Percentiles rank a stretch among this genome's conserved stretches.
Evolutionary conservation across 75 land plant species (phyloP).

Genomic region (Cunninghamia lanceolata): DNA sequence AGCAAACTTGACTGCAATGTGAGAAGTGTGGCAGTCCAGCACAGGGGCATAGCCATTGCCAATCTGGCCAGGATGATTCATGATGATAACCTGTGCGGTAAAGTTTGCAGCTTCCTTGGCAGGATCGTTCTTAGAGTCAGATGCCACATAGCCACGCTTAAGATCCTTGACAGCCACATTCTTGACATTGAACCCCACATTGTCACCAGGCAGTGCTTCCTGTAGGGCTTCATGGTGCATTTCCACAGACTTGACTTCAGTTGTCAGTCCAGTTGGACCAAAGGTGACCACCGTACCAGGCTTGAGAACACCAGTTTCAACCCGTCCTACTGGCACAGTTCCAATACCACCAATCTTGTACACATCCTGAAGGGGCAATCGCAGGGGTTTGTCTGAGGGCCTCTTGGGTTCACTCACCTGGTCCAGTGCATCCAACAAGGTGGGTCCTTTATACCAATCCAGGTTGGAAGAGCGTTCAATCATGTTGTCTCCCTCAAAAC

Average conservation of each 20-base stretch:
- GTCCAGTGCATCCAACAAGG: slow-evolving; percentile 48
- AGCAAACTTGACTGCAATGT: slow-evolving; percentile 57
- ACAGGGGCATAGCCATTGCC: slow-evolving; percentile 59
- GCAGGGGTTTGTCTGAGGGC: slow-evolving; percentile 52
- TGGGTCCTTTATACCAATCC: slow-evolving; percentile 57
- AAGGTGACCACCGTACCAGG: slow-evolving; percentile 53
- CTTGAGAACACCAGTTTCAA: slow-evolving; percentile 50
- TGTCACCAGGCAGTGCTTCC: slow-evolving; percentile 55
- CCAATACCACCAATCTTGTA: slow-evolving; percentile 66
- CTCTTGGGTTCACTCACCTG: slow-evolving; percentile 43
- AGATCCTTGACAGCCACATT: slow-evolving; percentile 72
- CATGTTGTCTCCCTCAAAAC: slow-evolving; percentile 65
- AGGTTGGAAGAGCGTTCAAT: slow-evolving; percentile 47
- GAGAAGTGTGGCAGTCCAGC: slow-evolving; percentile 63
- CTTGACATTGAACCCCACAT: slow-evolving; percentile 70
- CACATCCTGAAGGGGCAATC: slow-evolving; percentile 52
- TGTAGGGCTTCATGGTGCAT: slow-evolving; percentile 53
- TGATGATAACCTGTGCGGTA: slow-evolving; percentile 50
- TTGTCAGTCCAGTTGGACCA: slow-evolving; percentile 44
- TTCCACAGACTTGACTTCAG: slow-evolving; percentile 57
- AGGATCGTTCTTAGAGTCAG: slow-evolving; percentile 63
- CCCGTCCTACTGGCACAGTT: slow-evolving; percentile 41
- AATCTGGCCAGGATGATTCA: slow-evolving; percentile 60
- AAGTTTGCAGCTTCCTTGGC: slow-evolving; percentile 56
- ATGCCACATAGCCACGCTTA: slow-evolving; percentile 62